A percentile compares a stretch with the other conserved stretches of the same genome.
phyloP scores from a whole-genome alignment of 805 yeast species.

The Nakazawaea ernobii region DNA sequence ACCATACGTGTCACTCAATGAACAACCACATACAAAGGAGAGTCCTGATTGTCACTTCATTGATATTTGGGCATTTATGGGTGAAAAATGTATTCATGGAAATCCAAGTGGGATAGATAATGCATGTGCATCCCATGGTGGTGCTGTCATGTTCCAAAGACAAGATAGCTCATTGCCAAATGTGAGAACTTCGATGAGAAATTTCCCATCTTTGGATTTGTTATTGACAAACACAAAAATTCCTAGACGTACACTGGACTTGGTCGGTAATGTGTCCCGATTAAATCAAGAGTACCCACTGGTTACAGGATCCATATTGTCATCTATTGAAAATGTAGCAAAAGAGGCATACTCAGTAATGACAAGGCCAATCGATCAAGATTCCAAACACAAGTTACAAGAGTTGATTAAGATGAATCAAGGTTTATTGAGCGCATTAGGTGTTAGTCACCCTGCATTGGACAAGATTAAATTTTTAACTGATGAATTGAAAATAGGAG shows the following conservation, averaged over 20 bases:
- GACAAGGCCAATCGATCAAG: conserved; percentile 45
- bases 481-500: conserved; percentile 63
- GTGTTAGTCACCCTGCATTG: conserved; percentile 90
- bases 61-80: conserved; percentile 85
- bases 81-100: conserved; percentile 94
- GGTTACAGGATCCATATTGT: conserved; percentile 53
- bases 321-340: conserved; percentile 72
- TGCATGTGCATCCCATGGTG: conserved; percentile 93
- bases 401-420: conserved; percentile 79
- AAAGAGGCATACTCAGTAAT: conserved; percentile 65
- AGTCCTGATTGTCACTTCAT: conserved; percentile 50
- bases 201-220: conserved; percentile 69
- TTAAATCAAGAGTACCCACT: conserved; percentile 48
- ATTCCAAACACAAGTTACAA: conserved; percentile 38
- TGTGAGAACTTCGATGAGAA: conserved; percentile 60
- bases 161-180: conserved; percentile 47
- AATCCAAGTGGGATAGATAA: conserved; percentile 96
- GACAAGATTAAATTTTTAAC: conserved; percentile 68
- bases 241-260: conserved; percentile 81
- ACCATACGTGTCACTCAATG: conserved; percentile 26
- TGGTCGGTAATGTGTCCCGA: conserved; percentile 72
- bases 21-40: conserved; percentile 19
- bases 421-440: conserved; percentile 76
- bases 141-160: conserved; percentile 88
- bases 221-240: conserved; percentile 78